A percentile compares a stretch with the other conserved stretches of the same genome.
These are phyloP conservation scores for Tarenaya hassleriana DNA, from an alignment of 345 rosid species.

Conservation along the genomic window DNA sequence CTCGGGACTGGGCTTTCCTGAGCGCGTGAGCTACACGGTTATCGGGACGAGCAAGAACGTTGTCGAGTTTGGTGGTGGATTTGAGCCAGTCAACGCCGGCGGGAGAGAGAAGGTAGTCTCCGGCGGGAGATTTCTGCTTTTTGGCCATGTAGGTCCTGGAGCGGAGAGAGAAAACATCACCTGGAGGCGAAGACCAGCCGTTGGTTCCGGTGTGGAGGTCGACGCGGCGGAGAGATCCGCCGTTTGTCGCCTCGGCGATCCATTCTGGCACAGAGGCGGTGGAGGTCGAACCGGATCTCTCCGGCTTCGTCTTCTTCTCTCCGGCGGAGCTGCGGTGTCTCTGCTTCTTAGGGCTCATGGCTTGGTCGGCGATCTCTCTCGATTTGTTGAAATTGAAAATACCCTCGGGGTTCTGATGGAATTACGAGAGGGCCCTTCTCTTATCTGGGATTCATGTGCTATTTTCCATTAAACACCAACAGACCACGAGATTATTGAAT, in stretches of 20 bases:
- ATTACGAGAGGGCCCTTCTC: neutral
- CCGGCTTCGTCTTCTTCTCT: slow-evolving; percentile 22
- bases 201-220: slow-evolving; percentile 63
- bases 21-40: slow-evolving; percentile 73
- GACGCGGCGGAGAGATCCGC: slow-evolving; percentile 72
- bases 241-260: slow-evolving; percentile 56
- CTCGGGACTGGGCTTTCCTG: slow-evolving; percentile 45
- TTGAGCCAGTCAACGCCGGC: slow-evolving; percentile 90
- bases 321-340: slow-evolving; percentile 34
- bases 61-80: slow-evolving; percentile 53
- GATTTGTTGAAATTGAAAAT: too few relatives aligned
- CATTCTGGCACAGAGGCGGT: slow-evolving; percentile 34
- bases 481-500: too few relatives aligned
- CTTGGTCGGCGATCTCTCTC: neutral
- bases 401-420: neutral
- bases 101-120: slow-evolving; percentile 67
- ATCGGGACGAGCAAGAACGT: slow-evolving; percentile 71
- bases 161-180: slow-evolving; percentile 69
- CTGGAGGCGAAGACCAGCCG: slow-evolving; percentile 97
- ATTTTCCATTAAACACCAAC: too few relatives aligned
- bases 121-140: slow-evolving; percentile 58
- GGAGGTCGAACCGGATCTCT: slow-evolving; percentile 28
- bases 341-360: slow-evolving; percentile 54
- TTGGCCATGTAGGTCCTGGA: slow-evolving; percentile 46
- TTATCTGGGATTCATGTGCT: neutral